Evolutionary conservation across 169 alveolate species (phyloP), one percentile per base, ranked within the genome.

Genomic region (Ichthyophthirius multifiliis): DNA sequence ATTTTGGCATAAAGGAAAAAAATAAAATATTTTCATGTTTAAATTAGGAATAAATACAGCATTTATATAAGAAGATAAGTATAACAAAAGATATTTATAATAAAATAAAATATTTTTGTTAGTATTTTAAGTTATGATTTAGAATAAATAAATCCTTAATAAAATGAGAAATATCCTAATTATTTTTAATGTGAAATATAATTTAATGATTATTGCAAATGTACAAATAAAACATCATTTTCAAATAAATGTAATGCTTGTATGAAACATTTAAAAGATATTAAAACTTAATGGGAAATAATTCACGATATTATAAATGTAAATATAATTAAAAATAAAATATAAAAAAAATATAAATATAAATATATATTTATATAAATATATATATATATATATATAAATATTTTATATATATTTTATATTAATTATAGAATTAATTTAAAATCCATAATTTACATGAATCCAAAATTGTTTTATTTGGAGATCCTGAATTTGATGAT

Each of bases 21-120:
- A 63, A 37, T 74, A 75, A 41, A 55, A 62, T 32, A 55, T 65
- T 27, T 45, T 76, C 6, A 73, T 91, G 32, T 91, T 90, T 74
- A 48, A 91, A 65, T 79, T 91, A 37, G 81, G 91, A 13, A 34
- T 91, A 23, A 88, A 91, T 67, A 88, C 94, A 15, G 76, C 91
- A 27, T 76, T 83, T 39, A 76, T 83, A 4, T 65, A 65, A 7
- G 62, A 37, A 37, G 82, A 71, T 20, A 71, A 64, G 31, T 34
- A 47, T 65, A 32, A 43, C 43, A 23, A 18, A 13, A 3, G 74
- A 43, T 15, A 55, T 75, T 7, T 39, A 75, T 32, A 45, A 75
- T 5, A 48, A 41, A 31, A 74, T 27, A n/a, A 6, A 43, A 30
- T 20, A 23, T 41, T 31, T 65, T 41, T 75, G 76, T 18, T 18